Base-by-base conservation (phyloP, 78 protist genomes). In the Neovahlkampfia damariscottae region DNA sequence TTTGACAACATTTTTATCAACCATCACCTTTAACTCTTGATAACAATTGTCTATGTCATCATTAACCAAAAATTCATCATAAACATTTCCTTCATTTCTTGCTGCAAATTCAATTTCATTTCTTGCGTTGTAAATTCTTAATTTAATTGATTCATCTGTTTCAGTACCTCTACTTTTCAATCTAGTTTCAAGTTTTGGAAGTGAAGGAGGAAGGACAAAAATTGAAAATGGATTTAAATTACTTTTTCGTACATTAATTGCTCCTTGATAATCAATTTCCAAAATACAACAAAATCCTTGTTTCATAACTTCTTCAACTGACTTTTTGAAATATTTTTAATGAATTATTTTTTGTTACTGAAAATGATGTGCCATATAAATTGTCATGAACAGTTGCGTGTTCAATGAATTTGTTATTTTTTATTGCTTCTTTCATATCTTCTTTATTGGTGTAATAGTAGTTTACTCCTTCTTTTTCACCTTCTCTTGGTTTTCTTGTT, bases 241-340 rank as follows among this genome's bases (percentile, higher is more conserved):
- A 41, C 40, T 67, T 29, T 29, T n/a, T 78, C 84, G 80, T 27
- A 89, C 84, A 9, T 58, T 62, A 70, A 81, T 81, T n/a, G 90
- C 92, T 37, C 96, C 96, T 74, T 92, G 96, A 34, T 88, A 85
- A 74, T 92, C 96, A 32, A 92, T 88, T 71, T 92, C 96, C 40
- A 92, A 71, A 5, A 92, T 37, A 78, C 92, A 86, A 50, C 62
- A 50, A n/a, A 80, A 76, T 59, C 2, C 91, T 88, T 1, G 27
- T 0, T 28, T 1, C 8, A n/a, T 1, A 10, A 88, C 92, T 3
- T 0, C 41, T 19, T 37, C 19, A 32, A 89, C 83, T 2, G 91
- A 66, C 8, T 19, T 67, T 7, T n/a, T n/a, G n/a, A n/a, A n/a
- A n/a, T n/a, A n/a, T n/a, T n/a, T n/a, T n/a, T n/a, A n/a, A n/a